phyloP scores from a whole-genome alignment of 768 basidiomycete genomes.

The Mycena indigotica region DNA sequence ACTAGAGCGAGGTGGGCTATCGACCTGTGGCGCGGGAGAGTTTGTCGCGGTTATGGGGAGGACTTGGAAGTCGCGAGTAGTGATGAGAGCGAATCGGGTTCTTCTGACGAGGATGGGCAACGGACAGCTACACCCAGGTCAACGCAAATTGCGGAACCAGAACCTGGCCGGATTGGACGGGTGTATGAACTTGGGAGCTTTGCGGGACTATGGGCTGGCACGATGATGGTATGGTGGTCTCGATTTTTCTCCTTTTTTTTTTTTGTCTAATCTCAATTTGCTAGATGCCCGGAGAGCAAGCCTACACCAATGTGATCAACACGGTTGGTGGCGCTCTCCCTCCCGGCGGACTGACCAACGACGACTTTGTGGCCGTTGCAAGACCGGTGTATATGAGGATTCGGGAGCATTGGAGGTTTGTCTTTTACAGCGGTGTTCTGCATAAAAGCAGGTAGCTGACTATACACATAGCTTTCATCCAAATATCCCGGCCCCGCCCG shows the following conservation, averaged over 20 bases:
- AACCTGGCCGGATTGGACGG: constrained; percentile 7
- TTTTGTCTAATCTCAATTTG: not conserved
- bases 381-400: constrained; percentile 48
- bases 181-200: constrained; percentile 46
- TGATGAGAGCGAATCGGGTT: not conserved
- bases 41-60: constrained; percentile 6
- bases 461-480: constrained; percentile 5
- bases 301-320: constrained; percentile 29
- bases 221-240: constrained; percentile 36
- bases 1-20: not conserved
- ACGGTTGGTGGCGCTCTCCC: constrained; percentile 19
- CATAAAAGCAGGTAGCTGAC: not conserved
- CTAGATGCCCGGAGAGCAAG: constrained; percentile 35
- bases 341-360: constrained; percentile 21
- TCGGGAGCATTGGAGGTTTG: constrained; percentile 48
- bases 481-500: constrained; percentile 6
- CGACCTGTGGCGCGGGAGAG: constrained; percentile 4
- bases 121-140: too few species aligned
- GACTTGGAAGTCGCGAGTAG: too few species aligned
- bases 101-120: not conserved
- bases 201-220: constrained; percentile 50
- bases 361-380: constrained; percentile 31
- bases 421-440: constrained; percentile 30
- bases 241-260: too few species aligned
- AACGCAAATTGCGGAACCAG: too few species aligned